Base-by-base conservation (phyloP, 177 flowering plant species). In the Vitis hybrid region DNA sequence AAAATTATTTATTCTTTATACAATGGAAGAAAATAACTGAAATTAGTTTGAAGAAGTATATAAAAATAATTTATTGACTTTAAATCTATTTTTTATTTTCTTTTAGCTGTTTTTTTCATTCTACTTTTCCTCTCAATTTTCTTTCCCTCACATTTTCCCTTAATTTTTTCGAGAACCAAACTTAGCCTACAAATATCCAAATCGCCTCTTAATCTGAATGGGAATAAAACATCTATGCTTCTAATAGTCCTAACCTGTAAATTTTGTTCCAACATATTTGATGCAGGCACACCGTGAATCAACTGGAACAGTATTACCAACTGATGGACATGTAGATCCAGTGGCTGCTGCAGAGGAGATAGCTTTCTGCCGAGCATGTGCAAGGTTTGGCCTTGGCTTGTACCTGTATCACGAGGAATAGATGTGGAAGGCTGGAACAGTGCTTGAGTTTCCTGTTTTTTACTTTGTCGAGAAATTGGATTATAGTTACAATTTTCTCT, bases 341-440 rank as follows among this genome's bases (percentile, higher is more conserved):
- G 98, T 94, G 78, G 88, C 94, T 69, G 96, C 91, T 45, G 98
- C 98, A 2, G 98, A 94, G 81, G 93, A 89, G 77, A 83, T 88
- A 21, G 97, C 98, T 75, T 94, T 94, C 78, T 87, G 94, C 84
- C 83, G 77, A 75, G 98, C 99, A 18, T 94, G 99, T 83, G 91
- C 98, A 49, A 88, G 99, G 67, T 91, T 94, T 74, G 99, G 99
- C 69, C 92, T 94, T 60, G 99, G 99, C 59, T 72, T 94, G 77
- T 91, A 94, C 68, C 80, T 94, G 26, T 94, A 91, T 75, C 99
- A 94, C 67, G 93, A 88, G 73, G 89, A 92, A 52, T 88, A 86
- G 82, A 59, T 73, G 60, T 23, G 21, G 51, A 56, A 15, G 64
- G 8, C 23, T 3, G 64, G 67, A 57, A 56, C 49, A 54, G 49